phyloP scores from a whole-genome alignment of 1,139 yeast species.

The Hansenula sp. region DNA sequence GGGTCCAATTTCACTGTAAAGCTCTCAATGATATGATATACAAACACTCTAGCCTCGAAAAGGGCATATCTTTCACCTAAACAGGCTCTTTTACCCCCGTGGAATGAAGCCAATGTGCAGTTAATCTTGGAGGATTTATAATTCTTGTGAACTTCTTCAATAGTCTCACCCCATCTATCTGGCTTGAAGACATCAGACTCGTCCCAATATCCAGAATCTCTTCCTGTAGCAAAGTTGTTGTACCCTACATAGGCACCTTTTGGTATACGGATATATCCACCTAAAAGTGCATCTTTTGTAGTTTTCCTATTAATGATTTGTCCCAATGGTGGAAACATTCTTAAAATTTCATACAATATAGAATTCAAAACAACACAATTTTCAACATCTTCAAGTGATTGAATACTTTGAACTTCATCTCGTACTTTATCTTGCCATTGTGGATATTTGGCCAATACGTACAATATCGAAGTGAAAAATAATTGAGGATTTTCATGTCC shows the following conservation, averaged over 20 bases:
- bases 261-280: conserved; percentile 43
- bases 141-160: conserved; percentile 32
- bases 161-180: conserved; percentile 49
- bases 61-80: conserved; percentile 59
- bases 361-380: conserved; percentile 28
- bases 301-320: conserved; percentile 53
- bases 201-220: conserved; percentile 49
- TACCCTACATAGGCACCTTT: conserved; percentile 54
- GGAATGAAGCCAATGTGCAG: conserved; percentile 49
- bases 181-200: conserved; percentile 47
- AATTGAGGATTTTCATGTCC: conserved; percentile 65
- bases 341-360: conserved; percentile 46
- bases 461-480: conserved; percentile 44
- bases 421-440: conserved; percentile 35
- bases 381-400: conserved; percentile 10
- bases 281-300: conserved; percentile 33
- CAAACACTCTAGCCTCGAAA: conserved; percentile 36
- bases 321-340: conserved; percentile 56
- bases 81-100: conserved; percentile 60
- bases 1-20: conserved; percentile 36
- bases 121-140: conserved; percentile 42
- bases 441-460: conserved; percentile 39
- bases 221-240: conserved; percentile 52
- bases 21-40: conserved; percentile 32
- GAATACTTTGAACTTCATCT: conserved; percentile 24